These are phyloP conservation scores for Aspergillus brasiliensis DNA, from an alignment of 2,329 filamentous ascomycete species.

Conservation along the genomic window DNA sequence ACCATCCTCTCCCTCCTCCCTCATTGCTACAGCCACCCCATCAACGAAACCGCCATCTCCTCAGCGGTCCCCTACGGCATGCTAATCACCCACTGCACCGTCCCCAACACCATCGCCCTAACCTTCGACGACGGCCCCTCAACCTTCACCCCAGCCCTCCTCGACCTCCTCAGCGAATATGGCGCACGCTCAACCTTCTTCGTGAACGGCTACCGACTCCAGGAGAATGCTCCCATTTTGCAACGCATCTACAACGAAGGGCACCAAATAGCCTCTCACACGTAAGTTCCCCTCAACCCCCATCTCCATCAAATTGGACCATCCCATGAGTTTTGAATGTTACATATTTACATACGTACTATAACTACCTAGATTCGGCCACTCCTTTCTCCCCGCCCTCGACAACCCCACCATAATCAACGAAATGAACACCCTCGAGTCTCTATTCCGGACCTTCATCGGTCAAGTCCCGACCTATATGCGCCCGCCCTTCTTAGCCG, in stretches of 20 bases:
- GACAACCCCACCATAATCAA: constrained; percentile 32
- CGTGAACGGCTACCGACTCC: constrained; percentile 49
- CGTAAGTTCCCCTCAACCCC: constrained; percentile 29
- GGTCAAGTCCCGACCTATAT: constrained; percentile 52
- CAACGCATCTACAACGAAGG: constrained; percentile 39
- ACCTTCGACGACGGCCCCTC: constrained; percentile 68
- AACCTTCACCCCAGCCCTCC: constrained; percentile 58
- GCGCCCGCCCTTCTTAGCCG: constrained; percentile 49
- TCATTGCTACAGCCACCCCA: neutral
- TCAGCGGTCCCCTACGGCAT: constrained; percentile 42
- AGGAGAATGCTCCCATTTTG: constrained; percentile 30
- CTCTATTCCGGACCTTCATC: constrained; percentile 42
- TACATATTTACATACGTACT: too few relatives aligned
- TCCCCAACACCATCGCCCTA: constrained; percentile 60
- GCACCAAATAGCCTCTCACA: constrained; percentile 52
- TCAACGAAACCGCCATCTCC: neutral
- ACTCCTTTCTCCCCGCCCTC: constrained; percentile 42
- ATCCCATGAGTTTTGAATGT: too few relatives aligned
- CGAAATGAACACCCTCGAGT: constrained; percentile 48
- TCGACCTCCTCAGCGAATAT: constrained; percentile 60
- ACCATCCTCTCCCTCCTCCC: constrained; percentile 3
- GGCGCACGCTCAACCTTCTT: constrained; percentile 67
- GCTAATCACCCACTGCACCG: constrained; percentile 43
- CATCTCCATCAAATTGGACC: neutral
- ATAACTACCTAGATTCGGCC: constrained; percentile 37